Evolutionary conservation across 176 grass and related monocot genomes (phyloP).

Genomic region (Oryza meyeriana): DNA sequence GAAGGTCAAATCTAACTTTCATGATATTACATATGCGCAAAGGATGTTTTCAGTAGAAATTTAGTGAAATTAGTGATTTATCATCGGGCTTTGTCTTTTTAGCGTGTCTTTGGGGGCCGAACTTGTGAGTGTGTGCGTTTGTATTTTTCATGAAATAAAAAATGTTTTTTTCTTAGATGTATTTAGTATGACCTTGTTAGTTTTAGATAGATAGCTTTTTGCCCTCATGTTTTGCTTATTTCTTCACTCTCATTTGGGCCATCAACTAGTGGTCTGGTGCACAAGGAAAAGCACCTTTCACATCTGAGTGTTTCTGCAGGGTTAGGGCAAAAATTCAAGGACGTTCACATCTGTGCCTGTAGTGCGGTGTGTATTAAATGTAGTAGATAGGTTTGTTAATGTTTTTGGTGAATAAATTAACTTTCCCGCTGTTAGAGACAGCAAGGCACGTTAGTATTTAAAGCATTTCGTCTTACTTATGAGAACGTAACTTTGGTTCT

Average conservation of each 20-base stretch:
- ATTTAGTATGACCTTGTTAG: not conserved
- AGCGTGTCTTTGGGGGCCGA: no score
- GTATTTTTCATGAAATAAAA: no score
- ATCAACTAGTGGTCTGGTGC: not conserved
- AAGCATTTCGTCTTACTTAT: not conserved
- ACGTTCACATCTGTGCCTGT: not conserved
- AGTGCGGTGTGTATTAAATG: constrained; percentile 28
- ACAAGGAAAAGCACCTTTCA: constrained; percentile 6
- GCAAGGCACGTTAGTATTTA: not conserved
- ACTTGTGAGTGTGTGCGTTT: no score
- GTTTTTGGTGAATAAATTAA: not conserved
- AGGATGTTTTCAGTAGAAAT: no score
- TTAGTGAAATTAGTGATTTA: no score
- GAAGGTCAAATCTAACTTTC: no score
- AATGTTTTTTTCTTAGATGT: no score
- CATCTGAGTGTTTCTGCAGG: not conserved
- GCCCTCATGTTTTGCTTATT: not conserved
- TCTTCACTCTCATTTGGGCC: not conserved
- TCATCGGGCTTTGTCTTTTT: no score
- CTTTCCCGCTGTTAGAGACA: not conserved
- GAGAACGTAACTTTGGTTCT: not conserved
- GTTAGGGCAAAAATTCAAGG: not conserved
- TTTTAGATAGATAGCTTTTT: not conserved
- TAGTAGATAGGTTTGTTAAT: constrained; percentile 1
- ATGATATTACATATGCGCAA: no score